These are phyloP conservation scores for Miscanthus lutarioriparius DNA, from an alignment of 176 grass and related monocot genomes.

Conservation along the genomic window DNA sequence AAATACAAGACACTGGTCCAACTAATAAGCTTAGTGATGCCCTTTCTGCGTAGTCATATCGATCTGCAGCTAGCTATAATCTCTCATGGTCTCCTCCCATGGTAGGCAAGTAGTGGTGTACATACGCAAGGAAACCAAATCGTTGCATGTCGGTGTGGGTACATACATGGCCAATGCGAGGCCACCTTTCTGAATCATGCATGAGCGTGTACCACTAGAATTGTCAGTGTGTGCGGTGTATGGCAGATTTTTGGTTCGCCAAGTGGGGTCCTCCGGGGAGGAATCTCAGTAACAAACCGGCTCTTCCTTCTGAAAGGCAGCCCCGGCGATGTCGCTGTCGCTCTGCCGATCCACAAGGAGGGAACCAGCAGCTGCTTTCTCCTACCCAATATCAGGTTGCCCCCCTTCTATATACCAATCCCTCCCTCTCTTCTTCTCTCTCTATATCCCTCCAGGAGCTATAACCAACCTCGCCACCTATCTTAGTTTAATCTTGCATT, in stretches of 20 bases:
- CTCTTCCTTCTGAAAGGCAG: slow-evolving; percentile 19
- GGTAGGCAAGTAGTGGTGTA: not conserved
- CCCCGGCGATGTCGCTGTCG: slow-evolving; percentile 29
- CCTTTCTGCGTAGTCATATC: not conserved
- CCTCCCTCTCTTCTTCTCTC: not conserved
- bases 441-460: not conserved
- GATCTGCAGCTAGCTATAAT: not conserved
- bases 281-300: slow-evolving; percentile 80
- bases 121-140: slow-evolving; percentile 10
- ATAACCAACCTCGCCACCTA: slow-evolving; percentile 10
- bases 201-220: slow-evolving; percentile 43
- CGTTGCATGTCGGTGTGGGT: not conserved
- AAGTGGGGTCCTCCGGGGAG: slow-evolving; percentile 37
- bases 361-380: slow-evolving; percentile 48
- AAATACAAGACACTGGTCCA: not conserved
- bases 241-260: slow-evolving; percentile 25
- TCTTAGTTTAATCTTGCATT: not conserved
- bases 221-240: slow-evolving; percentile 28
- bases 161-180: slow-evolving; percentile 1
- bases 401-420: slow-evolving; percentile 36
- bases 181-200: slow-evolving; percentile 45
- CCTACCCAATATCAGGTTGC: slow-evolving; percentile 41
- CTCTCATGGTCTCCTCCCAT: not conserved
- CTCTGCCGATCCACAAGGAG: slow-evolving; percentile 35
- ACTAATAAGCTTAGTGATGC: not conserved